Conservation (phyloP, 495 filamentous ascomycete genomes). For the Penicillium longicatenatum region DNA sequence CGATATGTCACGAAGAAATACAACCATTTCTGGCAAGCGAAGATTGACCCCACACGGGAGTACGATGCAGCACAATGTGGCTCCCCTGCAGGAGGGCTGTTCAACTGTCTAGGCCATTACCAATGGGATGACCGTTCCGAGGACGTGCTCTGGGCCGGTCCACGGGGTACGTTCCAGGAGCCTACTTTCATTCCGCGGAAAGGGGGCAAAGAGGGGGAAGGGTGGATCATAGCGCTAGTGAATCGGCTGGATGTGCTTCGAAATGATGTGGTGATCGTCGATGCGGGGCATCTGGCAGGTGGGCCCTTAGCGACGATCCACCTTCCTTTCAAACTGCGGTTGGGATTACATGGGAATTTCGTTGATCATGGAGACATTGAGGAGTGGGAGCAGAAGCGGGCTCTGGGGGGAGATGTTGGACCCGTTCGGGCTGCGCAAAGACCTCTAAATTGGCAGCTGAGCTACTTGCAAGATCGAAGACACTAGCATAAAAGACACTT, state of each 20-base stretch:
- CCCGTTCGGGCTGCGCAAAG: neutral
- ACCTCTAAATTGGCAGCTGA: neutral
- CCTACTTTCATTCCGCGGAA: slow-evolving; percentile 55
- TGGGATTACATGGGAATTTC: slow-evolving; percentile 22
- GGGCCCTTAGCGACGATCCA: slow-evolving; percentile 45
- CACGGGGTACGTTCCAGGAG: slow-evolving; percentile 56
- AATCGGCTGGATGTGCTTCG: slow-evolving; percentile 54
- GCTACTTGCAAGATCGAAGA: neutral
- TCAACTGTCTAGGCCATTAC: slow-evolving; percentile 1
- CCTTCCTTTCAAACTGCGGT: slow-evolving; percentile 15
- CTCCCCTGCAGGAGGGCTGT: neutral
- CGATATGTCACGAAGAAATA: slow-evolving; percentile 54
- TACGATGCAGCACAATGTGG: slow-evolving; percentile 34
- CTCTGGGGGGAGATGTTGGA: neutral
- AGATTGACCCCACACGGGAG: slow-evolving; percentile 43
- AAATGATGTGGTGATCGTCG: slow-evolving; percentile 54
- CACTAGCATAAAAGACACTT: too few relatives aligned
- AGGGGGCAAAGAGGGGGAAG: slow-evolving; percentile 52
- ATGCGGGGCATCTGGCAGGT: slow-evolving; percentile 43
- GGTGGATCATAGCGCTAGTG: slow-evolving; percentile 55
- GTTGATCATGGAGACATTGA: slow-evolving; percentile 18
- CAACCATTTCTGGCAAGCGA: slow-evolving; percentile 55
- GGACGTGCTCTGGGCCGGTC: slow-evolving; percentile 46
- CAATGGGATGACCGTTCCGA: slow-evolving; percentile 25
- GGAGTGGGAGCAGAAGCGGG: slow-evolving; percentile 1